phyloP scores from a whole-genome alignment of 306 rosid genomes.

The Pterocarpus santalinus region DNA sequence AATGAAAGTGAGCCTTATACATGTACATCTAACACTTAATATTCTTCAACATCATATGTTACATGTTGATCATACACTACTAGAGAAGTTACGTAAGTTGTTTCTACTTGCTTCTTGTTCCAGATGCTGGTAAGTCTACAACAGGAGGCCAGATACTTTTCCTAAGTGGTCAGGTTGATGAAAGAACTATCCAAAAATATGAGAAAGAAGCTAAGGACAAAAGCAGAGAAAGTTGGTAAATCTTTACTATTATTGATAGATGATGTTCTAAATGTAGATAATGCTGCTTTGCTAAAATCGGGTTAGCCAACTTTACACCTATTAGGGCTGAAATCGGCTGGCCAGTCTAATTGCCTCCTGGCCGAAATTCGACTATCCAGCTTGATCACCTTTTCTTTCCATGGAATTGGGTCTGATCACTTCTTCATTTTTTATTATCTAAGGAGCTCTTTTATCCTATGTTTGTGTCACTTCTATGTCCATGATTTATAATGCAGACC shows the following conservation, averaged over 20 bases:
- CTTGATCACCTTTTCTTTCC: background rate
- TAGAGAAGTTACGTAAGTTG: conserved; percentile 9
- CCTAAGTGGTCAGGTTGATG: conserved; percentile 97
- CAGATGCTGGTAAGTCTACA: conserved; percentile 99
- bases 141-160: conserved; percentile 99
- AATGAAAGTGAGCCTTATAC: background rate
- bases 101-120: conserved; percentile 32
- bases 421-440: background rate
- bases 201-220: conserved; percentile 99
- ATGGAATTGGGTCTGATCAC: background rate
- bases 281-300: conserved; percentile 5
- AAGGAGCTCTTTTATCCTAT: background rate
- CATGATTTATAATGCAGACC: background rate
- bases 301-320: background rate
- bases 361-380: background rate
- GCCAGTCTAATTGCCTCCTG: background rate
- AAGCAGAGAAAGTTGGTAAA: conserved; percentile 99
- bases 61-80: conserved; percentile 4
- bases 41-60: conserved; percentile 5
- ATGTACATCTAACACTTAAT: background rate
- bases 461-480: background rate
- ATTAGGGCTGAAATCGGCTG: background rate
- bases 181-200: conserved; percentile 94
- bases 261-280: conserved; percentile 11
- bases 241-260: conserved; percentile 36